Conservation (phyloP, 805 yeast genomes). For the Tetrapisispora phaffii region DNA sequence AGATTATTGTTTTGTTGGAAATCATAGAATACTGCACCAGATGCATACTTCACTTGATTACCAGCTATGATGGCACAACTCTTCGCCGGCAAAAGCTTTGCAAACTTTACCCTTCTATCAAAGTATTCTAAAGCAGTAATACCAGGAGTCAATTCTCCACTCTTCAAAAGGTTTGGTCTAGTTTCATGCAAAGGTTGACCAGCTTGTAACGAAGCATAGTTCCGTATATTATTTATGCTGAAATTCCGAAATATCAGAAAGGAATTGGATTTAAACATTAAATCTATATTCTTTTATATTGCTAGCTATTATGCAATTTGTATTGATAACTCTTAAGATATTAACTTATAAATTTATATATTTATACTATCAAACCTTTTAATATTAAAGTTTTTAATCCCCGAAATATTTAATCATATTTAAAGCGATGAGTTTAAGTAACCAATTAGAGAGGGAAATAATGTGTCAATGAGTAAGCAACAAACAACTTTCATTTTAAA, state of each 20-base stretch:
- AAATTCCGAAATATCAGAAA: not conserved
- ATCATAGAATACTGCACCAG: conserved; percentile 84
- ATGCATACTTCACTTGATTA: conserved; percentile 59
- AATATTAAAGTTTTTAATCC: not conserved
- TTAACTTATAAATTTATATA: too few relatives aligned
- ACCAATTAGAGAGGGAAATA: not conserved
- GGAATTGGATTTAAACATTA: not conserved
- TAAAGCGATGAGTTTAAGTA: not conserved
- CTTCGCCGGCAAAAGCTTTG: conserved; percentile 47
- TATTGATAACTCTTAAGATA: not conserved
- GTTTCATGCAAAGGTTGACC: conserved; percentile 90
- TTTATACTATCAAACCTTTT: too few relatives aligned
- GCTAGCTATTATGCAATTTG: not conserved
- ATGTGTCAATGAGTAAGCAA: not conserved
- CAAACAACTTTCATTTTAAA: not conserved
- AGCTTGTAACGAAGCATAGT: conserved; percentile 30
- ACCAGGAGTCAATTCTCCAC: conserved; percentile 83
- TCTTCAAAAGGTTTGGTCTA: conserved; percentile 59
- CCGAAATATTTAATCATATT: not conserved
- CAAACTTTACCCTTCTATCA: conserved; percentile 53
- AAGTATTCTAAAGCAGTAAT: conserved; percentile 77
- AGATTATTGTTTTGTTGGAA: conserved; percentile 90
- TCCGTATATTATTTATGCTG: conserved; percentile 13
- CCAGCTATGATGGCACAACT: conserved; percentile 73
- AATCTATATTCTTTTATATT: not conserved